Conservation (phyloP, 106 monocot species). For the Allium fistulosum region DNA sequence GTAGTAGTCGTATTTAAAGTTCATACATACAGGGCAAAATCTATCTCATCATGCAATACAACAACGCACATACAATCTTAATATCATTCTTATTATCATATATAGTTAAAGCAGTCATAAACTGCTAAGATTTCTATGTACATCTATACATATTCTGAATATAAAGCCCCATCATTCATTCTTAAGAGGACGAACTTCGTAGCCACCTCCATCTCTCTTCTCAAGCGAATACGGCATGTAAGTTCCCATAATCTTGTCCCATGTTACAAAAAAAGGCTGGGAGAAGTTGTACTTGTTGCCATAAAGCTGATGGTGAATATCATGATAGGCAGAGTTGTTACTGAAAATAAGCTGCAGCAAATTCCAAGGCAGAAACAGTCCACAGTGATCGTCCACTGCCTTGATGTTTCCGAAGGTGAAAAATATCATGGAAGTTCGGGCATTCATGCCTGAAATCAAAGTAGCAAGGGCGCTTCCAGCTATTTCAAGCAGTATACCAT, state of each 20-base stretch:
- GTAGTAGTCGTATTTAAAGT: too few species aligned
- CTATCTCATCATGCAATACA: too few species aligned
- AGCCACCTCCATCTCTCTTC: slow-evolving; percentile 28
- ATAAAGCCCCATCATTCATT: background rate
- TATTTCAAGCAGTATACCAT: too few species aligned
- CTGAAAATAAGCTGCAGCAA: slow-evolving; percentile 11
- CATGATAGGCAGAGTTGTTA: slow-evolving; percentile 30
- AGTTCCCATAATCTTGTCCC: slow-evolving; percentile 42
- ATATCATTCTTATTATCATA: too few species aligned
- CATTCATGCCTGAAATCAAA: slow-evolving; percentile 14
- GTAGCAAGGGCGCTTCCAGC: too few species aligned
- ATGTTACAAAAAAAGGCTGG: slow-evolving; percentile 30
- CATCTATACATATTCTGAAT: too few species aligned
- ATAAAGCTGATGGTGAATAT: slow-evolving; percentile 33
- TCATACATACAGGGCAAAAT: too few species aligned
- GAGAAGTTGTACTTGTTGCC: slow-evolving; percentile 35
- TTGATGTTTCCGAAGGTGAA: slow-evolving; percentile 31
- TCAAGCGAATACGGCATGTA: slow-evolving; percentile 30
- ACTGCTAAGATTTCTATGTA: too few species aligned
- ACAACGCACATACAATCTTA: too few species aligned
- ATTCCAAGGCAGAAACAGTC: slow-evolving; percentile 13
- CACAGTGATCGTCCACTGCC: slow-evolving; percentile 19
- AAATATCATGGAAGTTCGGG: slow-evolving; percentile 18
- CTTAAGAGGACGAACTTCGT: slow-evolving; percentile 15
- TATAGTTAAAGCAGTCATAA: too few species aligned